Evolutionary conservation across 345 rosid genomes (phyloP).

Genomic region (Gossypium longicalyx): DNA sequence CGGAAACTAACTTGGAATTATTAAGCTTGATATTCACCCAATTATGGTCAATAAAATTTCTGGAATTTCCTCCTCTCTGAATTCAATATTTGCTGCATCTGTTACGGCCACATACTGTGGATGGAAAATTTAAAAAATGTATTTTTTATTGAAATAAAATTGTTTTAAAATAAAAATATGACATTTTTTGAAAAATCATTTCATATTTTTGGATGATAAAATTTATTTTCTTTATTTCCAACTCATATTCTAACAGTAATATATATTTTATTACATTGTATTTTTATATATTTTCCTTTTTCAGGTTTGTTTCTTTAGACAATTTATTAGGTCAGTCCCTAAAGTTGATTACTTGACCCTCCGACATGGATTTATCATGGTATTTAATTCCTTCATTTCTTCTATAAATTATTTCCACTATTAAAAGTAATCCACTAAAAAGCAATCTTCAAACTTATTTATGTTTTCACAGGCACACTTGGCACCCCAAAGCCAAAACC

Average conservation of each 20-base stretch:
- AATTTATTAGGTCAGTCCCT: conserved; percentile 76
- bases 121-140: neutral
- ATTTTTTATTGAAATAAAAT: too few relatives aligned
- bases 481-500: conserved; percentile 61
- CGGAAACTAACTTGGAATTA: too few relatives aligned
- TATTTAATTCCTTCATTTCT: conserved; percentile 11
- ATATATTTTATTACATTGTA: neutral
- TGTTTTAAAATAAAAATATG: too few relatives aligned
- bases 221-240: too few relatives aligned
- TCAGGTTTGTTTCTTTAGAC: conserved; percentile 89
- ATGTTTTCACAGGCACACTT: conserved; percentile 62
- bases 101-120: neutral
- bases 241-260: too few relatives aligned
- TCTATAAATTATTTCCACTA: neutral
- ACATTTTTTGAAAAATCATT: too few relatives aligned
- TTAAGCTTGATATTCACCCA: neutral
- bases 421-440: neutral
- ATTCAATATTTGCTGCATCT: neutral
- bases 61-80: neutral
- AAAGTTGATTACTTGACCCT: conserved; percentile 87
- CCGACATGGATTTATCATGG: conserved; percentile 91
- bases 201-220: too few relatives aligned
- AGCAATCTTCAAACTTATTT: neutral
- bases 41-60: too few relatives aligned
- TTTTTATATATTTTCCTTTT: neutral